Evolutionary conservation across 1,284 basidiomycete species (phyloP).

Genomic region (Trichosporon inkin): DNA sequence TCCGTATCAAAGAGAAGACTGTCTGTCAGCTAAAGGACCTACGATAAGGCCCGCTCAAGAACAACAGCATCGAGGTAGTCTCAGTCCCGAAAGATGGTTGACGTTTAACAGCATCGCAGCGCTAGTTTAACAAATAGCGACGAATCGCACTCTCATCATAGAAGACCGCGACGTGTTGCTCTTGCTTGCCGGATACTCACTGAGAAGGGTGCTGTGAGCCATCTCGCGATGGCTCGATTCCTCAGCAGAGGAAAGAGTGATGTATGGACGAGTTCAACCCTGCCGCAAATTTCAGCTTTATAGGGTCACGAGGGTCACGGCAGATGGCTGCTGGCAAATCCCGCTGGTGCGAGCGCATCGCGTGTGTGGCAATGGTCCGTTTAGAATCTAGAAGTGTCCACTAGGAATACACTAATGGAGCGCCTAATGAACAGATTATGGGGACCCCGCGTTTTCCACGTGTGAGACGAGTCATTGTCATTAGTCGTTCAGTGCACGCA

Average conservation of each 20-base stretch:
- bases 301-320: no score
- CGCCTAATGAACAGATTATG: no score
- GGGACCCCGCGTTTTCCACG: neutral
- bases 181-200: neutral
- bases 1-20: neutral
- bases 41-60: neutral
- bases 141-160: slow-evolving; percentile 66
- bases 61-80: slow-evolving; percentile 17
- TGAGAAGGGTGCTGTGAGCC: neutral
- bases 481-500: neutral
- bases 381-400: no score
- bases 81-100: slow-evolving; percentile 99
- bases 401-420: no score
- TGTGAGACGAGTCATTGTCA: neutral
- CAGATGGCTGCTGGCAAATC: neutral
- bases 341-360: neutral
- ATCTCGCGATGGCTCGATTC: slow-evolving; percentile 1
- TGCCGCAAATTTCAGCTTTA: neutral
- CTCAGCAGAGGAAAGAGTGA: neutral
- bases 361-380: neutral
- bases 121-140: slow-evolving; percentile 42
- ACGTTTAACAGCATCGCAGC: slow-evolving; percentile 69
- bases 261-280: neutral
- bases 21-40: neutral
- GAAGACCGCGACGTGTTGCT: slow-evolving; percentile 2